Evolutionary conservation across 2,329 filamentous ascomycete genomes (phyloP), one percentile per base, ranked within the genome.

Genomic region (Pseudopithomyces chartarum): DNA sequence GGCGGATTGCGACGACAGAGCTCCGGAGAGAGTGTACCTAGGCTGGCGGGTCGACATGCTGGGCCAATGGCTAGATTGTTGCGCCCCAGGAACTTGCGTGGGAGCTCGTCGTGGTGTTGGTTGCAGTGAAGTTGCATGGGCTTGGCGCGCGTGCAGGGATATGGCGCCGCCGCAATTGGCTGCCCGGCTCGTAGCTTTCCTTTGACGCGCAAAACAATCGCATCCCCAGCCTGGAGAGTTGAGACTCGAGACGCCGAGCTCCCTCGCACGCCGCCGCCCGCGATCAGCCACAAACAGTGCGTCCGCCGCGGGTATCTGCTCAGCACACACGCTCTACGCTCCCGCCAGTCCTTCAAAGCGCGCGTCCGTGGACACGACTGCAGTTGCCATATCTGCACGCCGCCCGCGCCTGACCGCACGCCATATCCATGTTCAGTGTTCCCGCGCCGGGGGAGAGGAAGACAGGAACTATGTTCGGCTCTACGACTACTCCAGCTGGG

Each of bases 31-130:
- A 7, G 50, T 78, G 52, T 81, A 87, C 86, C 83, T 77, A 70
- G 86, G 82, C 76, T 85, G 82, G 73, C 86, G 80, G 73, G 80
- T 76, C 69, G 86, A 80, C 86, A 88, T 88, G 70, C 69, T 84
- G 80, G 74, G 68, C 63, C 72, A 76, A 74, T 74, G 71, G 73
- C 73, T 70, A 67, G 64, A 64, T 55, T 65, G 64, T 64, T 69
- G 74, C 59, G 64, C 57, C 55, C 59, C 57, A 52, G 58, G 61
- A 67, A 53, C 57, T 68, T 62, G 58, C 43, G 61, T 60, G 61
- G 58, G 60, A 63, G 61, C 58, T 62, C 44, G 46, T 34, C 47
- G 47, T 13, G 15, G 8, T 17, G 23, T 42, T 50, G n/a, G 44
- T n/a, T 51, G 43, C 13, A 40, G 34, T 52, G 54, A 51, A 52